Evolutionary conservation across 2,329 filamentous ascomycete genomes (phyloP), one percentile per base, ranked within the genome.

Genomic region (Ploettnerulaceae sp.): DNA sequence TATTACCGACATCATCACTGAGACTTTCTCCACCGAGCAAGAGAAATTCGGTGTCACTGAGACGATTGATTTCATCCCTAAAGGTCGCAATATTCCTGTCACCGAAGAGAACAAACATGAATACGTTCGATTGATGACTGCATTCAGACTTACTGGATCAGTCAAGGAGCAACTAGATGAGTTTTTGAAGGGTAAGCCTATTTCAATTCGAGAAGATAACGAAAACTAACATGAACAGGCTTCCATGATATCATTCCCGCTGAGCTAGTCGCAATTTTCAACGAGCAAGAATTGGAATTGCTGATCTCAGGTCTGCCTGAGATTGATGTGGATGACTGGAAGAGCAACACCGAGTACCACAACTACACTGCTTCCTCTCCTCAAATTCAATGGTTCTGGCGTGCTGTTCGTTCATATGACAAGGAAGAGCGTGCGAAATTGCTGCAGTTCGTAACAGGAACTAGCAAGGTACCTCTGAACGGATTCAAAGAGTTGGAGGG

Each of bases 371-470:
- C 88, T 24, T 91, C 90, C 0, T 96, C 93, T 3, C 87, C 89
- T 34, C 94, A 98, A 66, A 95, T 98, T 49, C 90, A 97, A 66
- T 98, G 93, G 93, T 98, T 98, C 80, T 98, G 93, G 93, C 85
- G 94, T 61, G 93, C 93, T 20, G 82, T 98, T 33, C 84, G 93
- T 59, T 95, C 90, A 4, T 98, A 96, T 63, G 94, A 97, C 72
- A 97, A 97, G 71, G 94, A 98, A 71, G 94, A 98, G 70, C 87
- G 89, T 51, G 93, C 93, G 59, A 98, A 98, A 69, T 73, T 98
- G 53, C 77, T 98, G 34, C 93, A 98, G 64, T 98, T 98, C 66
- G 93, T 98, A 57, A 98, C 94, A 1, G 93, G 93, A 65, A 98
- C 94, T 14, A 94, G 87, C 67, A 98, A 98, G 71, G 94, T 98